Base-by-base conservation (phyloP, 805 yeast genomes). In the Ogataea trehaloabstinens region DNA sequence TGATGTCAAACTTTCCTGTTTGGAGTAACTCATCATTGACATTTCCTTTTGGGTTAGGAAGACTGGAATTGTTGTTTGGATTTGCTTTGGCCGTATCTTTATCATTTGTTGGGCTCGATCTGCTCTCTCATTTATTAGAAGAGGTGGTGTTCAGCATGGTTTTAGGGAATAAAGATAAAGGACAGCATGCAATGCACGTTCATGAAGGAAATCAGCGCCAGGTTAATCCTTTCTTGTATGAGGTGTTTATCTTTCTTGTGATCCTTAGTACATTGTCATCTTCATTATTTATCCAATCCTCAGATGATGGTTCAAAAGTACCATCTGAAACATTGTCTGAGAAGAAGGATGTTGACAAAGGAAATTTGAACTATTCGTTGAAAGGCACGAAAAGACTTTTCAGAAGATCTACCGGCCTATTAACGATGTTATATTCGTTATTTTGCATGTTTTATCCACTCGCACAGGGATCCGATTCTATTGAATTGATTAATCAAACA, bases 11-110 rank as follows among this genome's bases (percentile, higher is more conserved):
- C 56, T 91, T 91, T 61, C 95, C 87, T 47, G 95, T 85, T 5
- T 93, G 98, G 96, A 80, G 76, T 47, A 78, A 76, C 40, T 76
- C 90, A 5, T 85, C 95, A 1, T 68, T 93, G 22, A 80, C 81
- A 11, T 85, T 80, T 48, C 99, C 99, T 0, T 91, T 91, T 68
- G 99, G 98, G 0, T 67, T 91, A 19, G 95, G 95, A n/a, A 71
- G 99, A 42, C 71, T 86, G 12, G 96, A 91, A 55, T 95, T 91
- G 0, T 64, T 91, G 13, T 80, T 85, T 31, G 95, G 95, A 2
- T 90, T 90, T 66, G 95, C 95, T 0, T 67, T 89, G 30, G 79
- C 93, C 12, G 82, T 91, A 1, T 82, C 95, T 1, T 72, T 91
- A 44, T 69, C 90, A 18, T 91, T 90, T 75, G 95, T 91, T 44